Evolutionary conservation across 2,329 filamentous ascomycete genomes (phyloP), one percentile per base, ranked within the genome.

Genomic region (Claviceps cyperi): DNA sequence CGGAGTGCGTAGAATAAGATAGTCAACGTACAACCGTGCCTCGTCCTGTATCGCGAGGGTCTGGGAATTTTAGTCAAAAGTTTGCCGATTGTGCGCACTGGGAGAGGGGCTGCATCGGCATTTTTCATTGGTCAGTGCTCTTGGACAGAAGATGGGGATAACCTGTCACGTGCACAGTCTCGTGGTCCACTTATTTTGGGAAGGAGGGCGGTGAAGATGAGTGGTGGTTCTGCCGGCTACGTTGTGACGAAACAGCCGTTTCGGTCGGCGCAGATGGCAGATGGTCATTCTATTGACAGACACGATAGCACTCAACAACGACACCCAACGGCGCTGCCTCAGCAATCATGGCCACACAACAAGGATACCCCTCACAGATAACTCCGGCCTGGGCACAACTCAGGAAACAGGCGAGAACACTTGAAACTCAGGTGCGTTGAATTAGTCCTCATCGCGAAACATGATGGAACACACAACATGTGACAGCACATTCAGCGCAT

Each of bases 361-460:
- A 32, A 32, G 28, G 28, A 11, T 11, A 11, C 9, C 28, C 28
- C 28, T 32, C 28, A 66, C 72, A 52, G 69, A 72, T 44, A 71
- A 80, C 69, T 55, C 74, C 77, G 55, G 83, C 89, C 70, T 98
- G 92, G 92, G 83, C 88, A 62, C 89, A 96, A 71, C 77, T 97
- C 58, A 86, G 92, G 60, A 89, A 96, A 66, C 91, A 97, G 69
- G 87, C 89, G 54, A 78, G 92, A 60, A 80, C 82, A 43, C 74
- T 96, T 54, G 92, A 98, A 68, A 87, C 84, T 53, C 91, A 97
- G 77, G 91, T 94, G 73, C 56, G 65, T 28, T 28, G 41, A 28
- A 6, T 22, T 11, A 5, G 11, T 14, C 8, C 13, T 13, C 7
- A 17, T 22, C 14, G 39, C 32, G 19, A 19, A n/a, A 36, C 40